These are phyloP conservation scores for Tetraselmis chui DNA, from an alignment of 139 green algal species.

Conservation along the genomic window DNA sequence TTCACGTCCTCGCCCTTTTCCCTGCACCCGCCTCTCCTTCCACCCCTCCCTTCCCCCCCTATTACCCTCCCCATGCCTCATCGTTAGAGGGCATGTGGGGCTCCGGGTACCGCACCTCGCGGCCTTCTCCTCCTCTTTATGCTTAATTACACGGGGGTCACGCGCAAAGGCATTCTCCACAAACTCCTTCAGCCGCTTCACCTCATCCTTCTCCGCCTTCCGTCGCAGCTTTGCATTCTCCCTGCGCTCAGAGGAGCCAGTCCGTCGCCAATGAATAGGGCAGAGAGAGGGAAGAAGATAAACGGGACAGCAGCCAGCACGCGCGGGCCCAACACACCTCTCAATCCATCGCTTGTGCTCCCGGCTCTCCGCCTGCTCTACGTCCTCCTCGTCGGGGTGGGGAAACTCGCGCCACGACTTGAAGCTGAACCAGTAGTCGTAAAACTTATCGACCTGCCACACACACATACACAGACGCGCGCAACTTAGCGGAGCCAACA, in stretches of 20 bases:
- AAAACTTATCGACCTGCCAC: conserved; percentile 77
- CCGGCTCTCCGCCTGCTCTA: conserved; percentile 72
- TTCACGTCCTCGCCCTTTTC: too few relatives aligned
- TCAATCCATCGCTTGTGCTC: conserved; percentile 89
- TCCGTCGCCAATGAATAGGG: neutral
- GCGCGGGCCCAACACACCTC: conserved; percentile 26
- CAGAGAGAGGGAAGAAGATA: neutral
- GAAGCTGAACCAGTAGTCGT: conserved; percentile 93
- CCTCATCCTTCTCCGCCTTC: conserved; percentile 93
- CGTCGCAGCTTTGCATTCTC: conserved; percentile 89
- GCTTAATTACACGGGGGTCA: conserved; percentile 67
- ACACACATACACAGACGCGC: too few relatives aligned
- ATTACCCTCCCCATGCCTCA: too few relatives aligned
- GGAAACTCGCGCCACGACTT: conserved; percentile 94
- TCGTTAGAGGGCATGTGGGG: too few relatives aligned
- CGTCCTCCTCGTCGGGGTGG: conserved; percentile 90
- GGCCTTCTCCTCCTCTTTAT: conserved; percentile 64
- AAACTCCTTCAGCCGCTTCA: conserved; percentile 71
- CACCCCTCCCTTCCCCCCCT: too few relatives aligned
- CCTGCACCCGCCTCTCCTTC: too few relatives aligned
- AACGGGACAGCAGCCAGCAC: too few relatives aligned
- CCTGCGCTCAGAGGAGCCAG: conserved; percentile 5
- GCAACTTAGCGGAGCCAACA: too few relatives aligned
- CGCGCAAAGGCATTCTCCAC: conserved; percentile 76
- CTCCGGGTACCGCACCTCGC: too few relatives aligned